Base-by-base conservation (phyloP, 2,329 filamentous ascomycete species). In the Botrytis elliptica region DNA sequence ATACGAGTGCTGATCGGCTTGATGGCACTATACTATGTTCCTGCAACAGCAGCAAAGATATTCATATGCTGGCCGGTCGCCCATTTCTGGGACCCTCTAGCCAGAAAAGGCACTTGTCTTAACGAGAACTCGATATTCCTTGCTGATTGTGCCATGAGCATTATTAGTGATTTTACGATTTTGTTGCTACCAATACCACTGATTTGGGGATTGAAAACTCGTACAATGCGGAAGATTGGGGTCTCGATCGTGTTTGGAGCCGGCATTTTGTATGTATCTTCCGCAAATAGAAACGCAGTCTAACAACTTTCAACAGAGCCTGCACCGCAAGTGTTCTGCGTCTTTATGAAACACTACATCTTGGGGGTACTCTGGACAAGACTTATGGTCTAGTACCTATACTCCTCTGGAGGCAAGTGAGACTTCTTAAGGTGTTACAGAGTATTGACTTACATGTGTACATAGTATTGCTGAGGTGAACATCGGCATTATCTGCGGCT, bases 21-120 rank as follows among this genome's bases (percentile, higher is more conserved):
- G 4, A 70, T 70, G 67, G 49, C 29, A 16, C 33, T 59, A 7
- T 70, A 60, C 36, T 70, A 60, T 44, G 25, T 70, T 69, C 67
- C 49, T 33, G 67, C 36, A 22, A 70, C 49, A 22, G 22, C 22
- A 42, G 49, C 25, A 8, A 70, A 70, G 22, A 70, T 70, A 40
- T 44, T 60, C 46, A 70, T 70, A 16, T 70, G 67, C 67, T 70
- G 67, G 55, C 67, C 67, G 25, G 25, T 70, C 4, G 67, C 25
- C 25, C 49, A 60, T 70, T 55, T 70, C 16, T 70, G 55, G 49
- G n/a, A 59, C 22, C 67, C 67, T 70, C 25, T 40, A n/a, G 36
- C 67, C 33, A 40, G 25, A 20, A 22, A 70, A 60, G 25, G 36
- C 46, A 55, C 25, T 40, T 70, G 55, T 33, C 67, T 70, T 36